phyloP scores from a whole-genome alignment of 352 stramenopile species.

The Globisporangium camurandrum region DNA sequence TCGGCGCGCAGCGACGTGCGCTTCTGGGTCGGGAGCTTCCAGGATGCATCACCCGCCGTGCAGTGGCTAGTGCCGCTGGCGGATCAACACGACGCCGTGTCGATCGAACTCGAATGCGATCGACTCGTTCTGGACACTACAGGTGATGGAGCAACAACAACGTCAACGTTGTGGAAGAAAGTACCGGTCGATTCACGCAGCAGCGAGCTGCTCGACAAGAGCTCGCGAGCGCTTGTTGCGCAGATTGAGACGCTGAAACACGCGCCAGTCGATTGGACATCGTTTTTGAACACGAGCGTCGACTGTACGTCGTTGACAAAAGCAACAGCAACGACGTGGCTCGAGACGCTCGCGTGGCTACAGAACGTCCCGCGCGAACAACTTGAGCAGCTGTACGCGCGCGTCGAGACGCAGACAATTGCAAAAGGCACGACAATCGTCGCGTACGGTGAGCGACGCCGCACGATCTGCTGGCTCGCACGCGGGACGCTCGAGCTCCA shows the following conservation, averaged over 20 bases:
- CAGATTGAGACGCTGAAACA: slow-evolving; percentile 21
- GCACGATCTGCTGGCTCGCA: slow-evolving; percentile 32
- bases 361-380: slow-evolving; percentile 10
- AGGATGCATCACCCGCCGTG: slow-evolving; percentile 37
- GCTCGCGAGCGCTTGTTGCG: slow-evolving; percentile 28
- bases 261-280: slow-evolving; percentile 15
- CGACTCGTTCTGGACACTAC: background rate
- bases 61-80: slow-evolving; percentile 28
- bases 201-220: slow-evolving; percentile 37
- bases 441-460: slow-evolving; percentile 37
- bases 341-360: slow-evolving; percentile 10
- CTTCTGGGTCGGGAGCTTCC: slow-evolving; percentile 67
- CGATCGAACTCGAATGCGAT: slow-evolving; percentile 7
- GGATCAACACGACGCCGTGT: slow-evolving; percentile 1
- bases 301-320: background rate
- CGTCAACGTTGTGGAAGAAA: slow-evolving; percentile 4
- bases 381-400: slow-evolving; percentile 4
- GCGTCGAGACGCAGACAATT: slow-evolving; percentile 14
- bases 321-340: too few relatives aligned
- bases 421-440: slow-evolving; percentile 20
- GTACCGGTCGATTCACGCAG: slow-evolving; percentile 15
- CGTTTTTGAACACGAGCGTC: slow-evolving; percentile 28
- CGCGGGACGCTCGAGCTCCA: slow-evolving; percentile 33
- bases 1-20: slow-evolving; percentile 25
- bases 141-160: background rate